Evolutionary conservation across 495 filamentous ascomycete species (phyloP).

Genomic region (Hypoxylon crocopeplum): DNA sequence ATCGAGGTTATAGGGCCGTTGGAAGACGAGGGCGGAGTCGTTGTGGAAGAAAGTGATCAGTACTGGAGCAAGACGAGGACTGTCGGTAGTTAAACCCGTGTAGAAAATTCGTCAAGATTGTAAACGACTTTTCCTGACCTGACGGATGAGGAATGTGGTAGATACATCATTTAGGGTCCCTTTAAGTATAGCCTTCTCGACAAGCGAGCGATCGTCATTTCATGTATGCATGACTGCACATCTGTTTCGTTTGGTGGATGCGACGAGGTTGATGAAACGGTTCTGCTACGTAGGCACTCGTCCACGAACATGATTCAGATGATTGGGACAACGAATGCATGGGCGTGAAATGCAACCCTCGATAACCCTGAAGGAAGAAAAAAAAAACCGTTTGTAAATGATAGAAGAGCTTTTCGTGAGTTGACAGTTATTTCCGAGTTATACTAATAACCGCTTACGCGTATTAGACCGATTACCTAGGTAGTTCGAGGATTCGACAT

Average conservation of each 20-base stretch:
- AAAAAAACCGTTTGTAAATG: too few species aligned
- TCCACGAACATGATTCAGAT: too few species aligned
- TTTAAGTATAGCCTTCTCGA: too few species aligned
- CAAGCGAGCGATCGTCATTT: too few species aligned
- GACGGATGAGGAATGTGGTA: too few species aligned
- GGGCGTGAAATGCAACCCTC: too few species aligned
- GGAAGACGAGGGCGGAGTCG: conserved; percentile 50
- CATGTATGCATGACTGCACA: not conserved
- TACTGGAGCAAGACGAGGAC: conserved; percentile 53
- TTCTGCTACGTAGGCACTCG: conserved; percentile 2
- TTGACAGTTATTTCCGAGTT: not conserved
- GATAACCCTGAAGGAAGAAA: too few species aligned
- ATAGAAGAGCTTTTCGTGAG: not conserved
- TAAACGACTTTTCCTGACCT: too few species aligned
- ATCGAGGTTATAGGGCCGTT: conserved; percentile 59
- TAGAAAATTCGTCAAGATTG: too few species aligned
- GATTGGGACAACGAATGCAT: too few species aligned
- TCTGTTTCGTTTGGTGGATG: conserved; percentile 11
- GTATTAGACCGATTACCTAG: not conserved
- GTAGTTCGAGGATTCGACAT: not conserved
- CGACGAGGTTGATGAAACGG: conserved; percentile 12
- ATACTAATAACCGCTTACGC: not conserved
- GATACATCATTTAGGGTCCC: too few species aligned
- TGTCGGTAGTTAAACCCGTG: not conserved
- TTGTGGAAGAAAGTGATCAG: conserved; percentile 52